phyloP scores from a whole-genome alignment of 2,329 filamentous ascomycete genomes.

The Phialemoniopsis sp. region DNA sequence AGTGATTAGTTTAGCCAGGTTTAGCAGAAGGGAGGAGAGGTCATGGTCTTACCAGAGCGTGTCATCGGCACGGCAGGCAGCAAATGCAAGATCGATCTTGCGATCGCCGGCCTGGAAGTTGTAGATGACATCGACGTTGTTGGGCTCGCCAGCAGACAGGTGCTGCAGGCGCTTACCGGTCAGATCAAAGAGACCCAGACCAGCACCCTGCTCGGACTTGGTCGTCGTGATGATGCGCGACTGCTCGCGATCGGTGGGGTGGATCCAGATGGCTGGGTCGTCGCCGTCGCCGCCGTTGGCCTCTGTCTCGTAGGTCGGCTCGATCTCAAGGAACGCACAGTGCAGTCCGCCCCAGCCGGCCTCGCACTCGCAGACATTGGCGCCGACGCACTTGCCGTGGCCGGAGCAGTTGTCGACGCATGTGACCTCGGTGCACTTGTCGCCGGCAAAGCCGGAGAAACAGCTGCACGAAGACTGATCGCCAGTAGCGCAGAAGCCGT shows the following conservation, averaged over 20 bases:
- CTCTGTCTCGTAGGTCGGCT: slow-evolving; percentile 36
- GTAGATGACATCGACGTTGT: slow-evolving; percentile 52
- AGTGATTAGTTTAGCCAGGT: not conserved
- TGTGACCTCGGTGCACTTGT: slow-evolving; percentile 25
- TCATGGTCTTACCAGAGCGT: slow-evolving; percentile 50
- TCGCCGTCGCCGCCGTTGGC: slow-evolving; percentile 38
- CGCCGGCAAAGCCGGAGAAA: slow-evolving; percentile 36
- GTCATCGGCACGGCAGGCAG: slow-evolving; percentile 45
- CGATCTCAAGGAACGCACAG: slow-evolving; percentile 38
- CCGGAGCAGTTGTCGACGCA: slow-evolving; percentile 36
- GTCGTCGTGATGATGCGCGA: slow-evolving; percentile 49
- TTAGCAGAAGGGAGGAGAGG: not conserved
- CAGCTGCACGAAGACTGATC: slow-evolving; percentile 27
- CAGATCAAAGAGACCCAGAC: slow-evolving; percentile 44
- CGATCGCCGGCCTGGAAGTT: slow-evolving; percentile 36
- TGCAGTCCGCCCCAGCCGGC: slow-evolving; percentile 37
- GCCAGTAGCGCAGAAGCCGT: slow-evolving; percentile 28
- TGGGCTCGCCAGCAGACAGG: slow-evolving; percentile 39
- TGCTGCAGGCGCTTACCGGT: slow-evolving; percentile 41
- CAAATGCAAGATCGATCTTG: slow-evolving; percentile 42
- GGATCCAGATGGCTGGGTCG: slow-evolving; percentile 45
- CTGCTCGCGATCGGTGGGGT: slow-evolving; percentile 27
- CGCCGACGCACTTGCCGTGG: slow-evolving; percentile 33
- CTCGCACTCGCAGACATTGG: slow-evolving; percentile 34
- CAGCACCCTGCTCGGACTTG: slow-evolving; percentile 43